Evolutionary conservation across 495 filamentous ascomycete genomes (phyloP).

Genomic region (Halenospora varia): DNA sequence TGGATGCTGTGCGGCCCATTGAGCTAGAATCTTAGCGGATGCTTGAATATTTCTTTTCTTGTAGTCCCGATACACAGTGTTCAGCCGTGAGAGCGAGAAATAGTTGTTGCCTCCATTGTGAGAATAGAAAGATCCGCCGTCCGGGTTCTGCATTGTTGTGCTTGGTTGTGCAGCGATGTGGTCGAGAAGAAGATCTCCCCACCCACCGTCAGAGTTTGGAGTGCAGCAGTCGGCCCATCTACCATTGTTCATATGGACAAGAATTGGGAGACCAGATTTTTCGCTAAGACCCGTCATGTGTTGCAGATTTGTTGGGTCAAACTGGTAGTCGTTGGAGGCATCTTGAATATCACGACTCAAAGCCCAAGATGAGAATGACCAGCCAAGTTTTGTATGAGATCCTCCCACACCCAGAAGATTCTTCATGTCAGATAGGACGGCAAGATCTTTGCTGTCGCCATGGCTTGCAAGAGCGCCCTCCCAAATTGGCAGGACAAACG

Average conservation of each 20-base stretch:
- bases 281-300: not conserved
- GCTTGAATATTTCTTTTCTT: conserved; percentile 12
- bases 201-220: not conserved
- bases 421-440: conserved; percentile 1
- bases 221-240: conserved; percentile 9
- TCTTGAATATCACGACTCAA: conserved; percentile 3
- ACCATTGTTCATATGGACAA: conserved; percentile 11
- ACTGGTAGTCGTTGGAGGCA: not conserved
- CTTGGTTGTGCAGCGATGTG: conserved; percentile 2
- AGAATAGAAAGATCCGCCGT: not conserved
- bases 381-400: conserved; percentile 3
- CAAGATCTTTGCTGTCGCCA: not conserved
- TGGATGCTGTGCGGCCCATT: not conserved
- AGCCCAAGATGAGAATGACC: conserved; percentile 10
- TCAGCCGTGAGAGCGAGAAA: not conserved
- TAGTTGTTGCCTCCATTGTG: conserved; percentile 1
- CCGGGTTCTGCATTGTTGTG: not conserved
- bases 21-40: conserved; percentile 3
- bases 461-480: conserved; percentile 5
- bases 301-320: conserved; percentile 10
- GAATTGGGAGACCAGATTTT: not conserved
- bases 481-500: conserved; percentile 6
- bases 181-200: conserved; percentile 1
- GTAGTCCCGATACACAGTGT: conserved; percentile 4
- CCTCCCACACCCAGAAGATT: not conserved